Evolutionary conservation across 2,329 filamentous ascomycete species (phyloP), one percentile per base, ranked within the genome.

Genomic region (Diplocarpon mali): DNA sequence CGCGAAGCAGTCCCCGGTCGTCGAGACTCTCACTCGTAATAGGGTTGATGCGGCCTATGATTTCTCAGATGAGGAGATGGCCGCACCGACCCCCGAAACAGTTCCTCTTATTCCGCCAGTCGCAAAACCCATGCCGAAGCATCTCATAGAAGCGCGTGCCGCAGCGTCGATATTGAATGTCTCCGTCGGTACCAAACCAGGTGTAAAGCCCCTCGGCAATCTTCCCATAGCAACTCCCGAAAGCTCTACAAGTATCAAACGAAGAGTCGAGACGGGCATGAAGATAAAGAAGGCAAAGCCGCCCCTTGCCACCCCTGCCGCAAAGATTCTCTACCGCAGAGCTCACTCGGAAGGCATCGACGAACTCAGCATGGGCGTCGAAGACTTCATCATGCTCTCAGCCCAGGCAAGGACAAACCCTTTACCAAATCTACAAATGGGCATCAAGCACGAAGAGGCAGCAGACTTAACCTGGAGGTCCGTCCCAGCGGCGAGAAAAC

Each of bases 21-120:
- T 14, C 13, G 14, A 12, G 12, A 14, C 14, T 14, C 29, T 36
- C 6, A n/a, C 16, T 16, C 34, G 38, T 9, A 31, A 34, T 34
- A 28, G n/a, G 15, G 28, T 58, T 29, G 53, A 59, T 42, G 49
- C 57, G 9, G 50, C 52, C 15, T 60, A 60, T 42, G 54, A 47
- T 11, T 66, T 66, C 44, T 67, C 64, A 0, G 64, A 67, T 43
- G 64, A 67, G 8, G 64, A 67, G 34, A 13, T 29, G 5, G 38
- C 36, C 12, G 15, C 32, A 27, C 20, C 7, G 24, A 20, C 29
- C 14, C 9, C 30, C 14, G 8, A 4, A 14, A 14, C 10, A 35
- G 6, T 8, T n/a, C 10, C 40, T 12, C 20, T 29, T 14, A 17
- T 12, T 12, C 34, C 29, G 24, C 15, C 32, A 12, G 10, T 35